Base-by-base conservation (phyloP, 441 rosid species). In the Gossypium schwendimanii region DNA sequence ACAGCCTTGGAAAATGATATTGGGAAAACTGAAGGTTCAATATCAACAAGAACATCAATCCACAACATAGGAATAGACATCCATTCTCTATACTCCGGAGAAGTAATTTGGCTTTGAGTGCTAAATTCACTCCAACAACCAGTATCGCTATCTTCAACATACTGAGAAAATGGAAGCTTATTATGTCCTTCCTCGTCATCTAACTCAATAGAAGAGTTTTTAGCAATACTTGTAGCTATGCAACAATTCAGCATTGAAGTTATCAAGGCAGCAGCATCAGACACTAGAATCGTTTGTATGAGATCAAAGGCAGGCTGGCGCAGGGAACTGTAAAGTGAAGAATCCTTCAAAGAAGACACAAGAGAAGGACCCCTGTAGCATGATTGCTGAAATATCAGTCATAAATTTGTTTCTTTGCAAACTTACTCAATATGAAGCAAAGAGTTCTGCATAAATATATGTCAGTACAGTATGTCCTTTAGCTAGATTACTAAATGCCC, bases 231-330 rank as follows among this genome's bases (percentile, higher is more conserved):
- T 52, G 61, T 44, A 75, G 73, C 75, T 49, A 64, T 50, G 70
- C 67, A 73, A 73, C 82, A 75, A 73, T 80, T 82, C 75, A 87
- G 76, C 83, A 88, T 47, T 62, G 88, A 81, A 76, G 91, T 80
- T 74, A 86, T 79, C 76, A 96, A 75, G 64, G 94, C 92, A 63
- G 97, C 84, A 75, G 97, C 89, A 89, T 96, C 99, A 82, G 98
- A 91, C 65, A 91, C 96, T 69, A 96, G 26, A 77, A 93, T 86
- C 61, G 89, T 81, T 84, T 90, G 91, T 50, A 96, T 78, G 63
- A 93, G 98, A 86, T 93, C 97, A 83, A 93, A 81, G 36, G 99
- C 99, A 84, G 99, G 98, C 71, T 89, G 97, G 73, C 93, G 88
- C 76, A 96, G 84, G 63, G 99, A 91, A 79, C 80, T 84, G 80